Conservation (phyloP, 2,329 filamentous ascomycete species). For the Trichoderma sp. region DNA sequence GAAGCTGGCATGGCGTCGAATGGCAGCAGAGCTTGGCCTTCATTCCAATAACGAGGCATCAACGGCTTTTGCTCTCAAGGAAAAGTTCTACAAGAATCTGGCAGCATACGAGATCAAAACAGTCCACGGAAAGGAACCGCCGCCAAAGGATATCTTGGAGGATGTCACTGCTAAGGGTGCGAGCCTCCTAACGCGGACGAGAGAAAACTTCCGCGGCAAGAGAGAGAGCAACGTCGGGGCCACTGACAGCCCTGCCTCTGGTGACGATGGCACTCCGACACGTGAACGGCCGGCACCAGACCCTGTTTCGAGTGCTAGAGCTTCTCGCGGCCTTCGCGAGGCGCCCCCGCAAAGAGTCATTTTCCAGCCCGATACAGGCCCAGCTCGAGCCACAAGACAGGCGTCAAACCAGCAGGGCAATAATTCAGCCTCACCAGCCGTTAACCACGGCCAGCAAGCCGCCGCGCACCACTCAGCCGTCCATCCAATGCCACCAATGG, state of each 20-base stretch:
- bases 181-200: constrained; percentile 74
- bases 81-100: constrained; percentile 87
- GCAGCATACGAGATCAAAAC: constrained; percentile 84
- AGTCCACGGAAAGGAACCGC: constrained; percentile 77
- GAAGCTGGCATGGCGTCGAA: constrained; percentile 82
- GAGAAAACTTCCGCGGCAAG: constrained; percentile 71
- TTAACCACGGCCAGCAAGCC: constrained; percentile 36
- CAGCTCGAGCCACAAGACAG: constrained; percentile 66
- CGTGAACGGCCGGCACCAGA: constrained; percentile 58
- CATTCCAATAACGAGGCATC: constrained; percentile 75
- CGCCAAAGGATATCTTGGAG: constrained; percentile 86
- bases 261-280: constrained; percentile 62
- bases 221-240: constrained; percentile 54
- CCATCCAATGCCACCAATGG: constrained; percentile 40
- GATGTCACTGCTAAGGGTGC: constrained; percentile 85
- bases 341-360: constrained; percentile 84
- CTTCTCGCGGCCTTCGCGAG: constrained; percentile 71
- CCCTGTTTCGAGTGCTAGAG: constrained; percentile 58
- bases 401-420: constrained; percentile 49
- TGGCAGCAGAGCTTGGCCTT: constrained; percentile 76
- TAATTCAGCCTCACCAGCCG: constrained; percentile 36
- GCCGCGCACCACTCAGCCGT: constrained; percentile 39
- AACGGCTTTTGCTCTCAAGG: constrained; percentile 85
- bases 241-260: constrained; percentile 62
- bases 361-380: constrained; percentile 78